Conservation (phyloP, 805 yeast species). For the Clavispora phyllophila region DNA sequence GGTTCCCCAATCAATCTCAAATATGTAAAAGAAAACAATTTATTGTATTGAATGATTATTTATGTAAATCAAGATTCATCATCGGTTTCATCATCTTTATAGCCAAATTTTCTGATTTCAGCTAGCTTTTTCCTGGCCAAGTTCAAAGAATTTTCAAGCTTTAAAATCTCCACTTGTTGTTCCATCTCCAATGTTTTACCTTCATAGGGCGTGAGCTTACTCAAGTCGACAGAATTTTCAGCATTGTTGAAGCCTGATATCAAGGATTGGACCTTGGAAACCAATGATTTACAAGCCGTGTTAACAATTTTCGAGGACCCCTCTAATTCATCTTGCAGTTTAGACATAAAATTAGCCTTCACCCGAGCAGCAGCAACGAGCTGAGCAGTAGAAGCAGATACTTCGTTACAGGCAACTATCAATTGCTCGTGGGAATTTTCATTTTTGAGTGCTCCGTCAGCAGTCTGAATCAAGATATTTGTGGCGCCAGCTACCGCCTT, state of each 20-base stretch:
- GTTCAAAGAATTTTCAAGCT: conserved; percentile 67
- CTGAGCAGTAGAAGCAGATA: conserved; percentile 89
- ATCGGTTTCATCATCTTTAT: conserved; percentile 53
- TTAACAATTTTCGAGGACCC: conserved; percentile 63
- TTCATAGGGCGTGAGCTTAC: conserved; percentile 67
- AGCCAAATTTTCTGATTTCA: conserved; percentile 76
- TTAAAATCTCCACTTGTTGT: conserved; percentile 85
- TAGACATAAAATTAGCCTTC: conserved; percentile 71
- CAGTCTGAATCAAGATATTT: conserved; percentile 73
- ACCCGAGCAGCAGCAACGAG: conserved; percentile 88
- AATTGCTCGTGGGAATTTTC: conserved; percentile 73
- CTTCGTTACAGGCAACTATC: conserved; percentile 87
- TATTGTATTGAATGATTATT: no score
- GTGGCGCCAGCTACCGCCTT: conserved; percentile 83
- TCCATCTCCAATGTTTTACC: conserved; percentile 86
- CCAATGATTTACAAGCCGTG: conserved; percentile 70
- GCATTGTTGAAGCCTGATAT: conserved; percentile 34
- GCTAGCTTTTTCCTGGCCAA: conserved; percentile 78
- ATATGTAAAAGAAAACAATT: no score
- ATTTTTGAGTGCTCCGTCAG: conserved; percentile 71
- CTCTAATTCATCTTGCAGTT: conserved; percentile 72
- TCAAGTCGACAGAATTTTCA: conserved; percentile 52
- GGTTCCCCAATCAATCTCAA: no score
- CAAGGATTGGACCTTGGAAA: conserved; percentile 61
- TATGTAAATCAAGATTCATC: conserved; percentile 33